Base-by-base conservation (phyloP, 805 yeast species). In the Lachancea dasiensis region DNA sequence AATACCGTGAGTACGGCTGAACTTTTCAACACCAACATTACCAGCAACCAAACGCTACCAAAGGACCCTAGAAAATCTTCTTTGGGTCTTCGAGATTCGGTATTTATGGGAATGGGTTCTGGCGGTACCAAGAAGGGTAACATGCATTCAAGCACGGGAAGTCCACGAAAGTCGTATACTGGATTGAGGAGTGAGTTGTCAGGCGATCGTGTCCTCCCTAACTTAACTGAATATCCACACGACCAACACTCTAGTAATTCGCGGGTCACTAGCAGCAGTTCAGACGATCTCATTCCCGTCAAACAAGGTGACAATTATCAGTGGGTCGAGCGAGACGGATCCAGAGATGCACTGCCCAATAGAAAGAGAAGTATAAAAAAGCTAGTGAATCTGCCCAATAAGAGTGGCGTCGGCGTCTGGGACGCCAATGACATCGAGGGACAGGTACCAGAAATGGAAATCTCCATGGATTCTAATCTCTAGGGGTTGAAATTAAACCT, bases 1-100 rank as follows among this genome's bases (percentile, higher is more conserved):
- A 87, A 86, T 19, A 86, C 95, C 0, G 89, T 89, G 23, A 79
- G 89, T 22, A 86, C 96, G 1, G 85, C 81, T 35, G 90, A 86
- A 55, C 70, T 87, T 32, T 71, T 86, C 53, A 81, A 85, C 4
- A 86, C 87, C 26, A 73, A 86, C 51, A 67, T 86, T 28, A 86
- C 83, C 3, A 83, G 81, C 26, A 83, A 79, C 43, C 64, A 63
- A 21, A 58, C 59, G 26, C 53, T 70, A 19, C 63, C 63, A 26
- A 67, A 70, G 43, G 68, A 66, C 37, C 69, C 70, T 15, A 58
- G 65, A 41, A 67, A 67, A 45, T 63, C 70, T 1, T 59, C 62
- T 18, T 40, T 67, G 27, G 64, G 61, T 6, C 48, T 60, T 38
- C 58, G 71, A 48, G 72, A 67, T 39, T 67, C 72, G 1, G 70